Conservation (phyloP, 2,329 filamentous ascomycete genomes). For the Aaosphaeria arxii region DNA sequence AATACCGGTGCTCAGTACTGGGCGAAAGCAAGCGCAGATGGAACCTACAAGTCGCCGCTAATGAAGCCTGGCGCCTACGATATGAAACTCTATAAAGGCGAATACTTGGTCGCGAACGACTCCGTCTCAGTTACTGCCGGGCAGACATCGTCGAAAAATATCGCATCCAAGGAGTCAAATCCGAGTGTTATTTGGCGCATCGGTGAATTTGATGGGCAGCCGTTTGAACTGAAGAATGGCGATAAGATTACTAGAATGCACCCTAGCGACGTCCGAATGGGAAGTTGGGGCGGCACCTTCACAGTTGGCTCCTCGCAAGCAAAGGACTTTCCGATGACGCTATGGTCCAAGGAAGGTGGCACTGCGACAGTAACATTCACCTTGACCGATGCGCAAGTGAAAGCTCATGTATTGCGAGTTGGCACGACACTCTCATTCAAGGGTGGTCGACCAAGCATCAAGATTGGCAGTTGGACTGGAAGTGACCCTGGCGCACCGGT, state of each 20-base stretch:
- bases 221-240: slow-evolving; percentile 21
- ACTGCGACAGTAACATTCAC: slow-evolving; percentile 15
- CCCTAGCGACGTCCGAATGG: slow-evolving; percentile 17
- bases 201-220: slow-evolving; percentile 19
- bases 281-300: slow-evolving; percentile 12
- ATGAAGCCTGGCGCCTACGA: slow-evolving; percentile 20
- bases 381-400: slow-evolving; percentile 15
- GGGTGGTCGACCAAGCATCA: slow-evolving; percentile 15
- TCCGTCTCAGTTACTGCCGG: slow-evolving; percentile 16
- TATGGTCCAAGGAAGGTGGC: slow-evolving; percentile 16
- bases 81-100: slow-evolving; percentile 18
- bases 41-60: slow-evolving; percentile 13
- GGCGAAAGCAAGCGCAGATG: slow-evolving; percentile 25
- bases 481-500: slow-evolving; percentile 20
- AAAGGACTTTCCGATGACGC: slow-evolving; percentile 18
- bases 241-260: slow-evolving; percentile 23
- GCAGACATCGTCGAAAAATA: slow-evolving; percentile 13
- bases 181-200: slow-evolving; percentile 16
- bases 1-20: slow-evolving; percentile 62
- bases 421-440: slow-evolving; percentile 21
- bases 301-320: slow-evolving; percentile 13
- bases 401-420: slow-evolving; percentile 16
- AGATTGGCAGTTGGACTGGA: slow-evolving; percentile 19
- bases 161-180: slow-evolving; percentile 14
- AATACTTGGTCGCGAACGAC: slow-evolving; percentile 16